Percentiles rank a stretch among this genome's conserved stretches.
Evolutionary conservation across 306 rosid species (phyloP).

Genomic region (Castanea mollissima): DNA sequence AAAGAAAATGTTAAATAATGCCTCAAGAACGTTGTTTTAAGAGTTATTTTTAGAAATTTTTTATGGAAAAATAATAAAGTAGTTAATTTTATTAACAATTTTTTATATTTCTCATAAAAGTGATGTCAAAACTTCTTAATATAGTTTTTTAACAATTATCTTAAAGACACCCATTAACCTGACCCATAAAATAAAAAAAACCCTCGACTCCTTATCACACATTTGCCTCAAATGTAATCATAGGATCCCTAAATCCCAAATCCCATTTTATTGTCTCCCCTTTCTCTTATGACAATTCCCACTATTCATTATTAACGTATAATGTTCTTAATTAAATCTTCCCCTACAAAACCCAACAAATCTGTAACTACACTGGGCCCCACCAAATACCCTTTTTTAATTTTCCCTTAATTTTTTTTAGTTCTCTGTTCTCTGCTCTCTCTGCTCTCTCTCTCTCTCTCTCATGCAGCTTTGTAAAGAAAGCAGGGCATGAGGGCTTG

Average conservation of each 20-base stretch:
- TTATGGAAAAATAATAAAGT: too few species aligned
- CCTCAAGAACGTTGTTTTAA: too few species aligned
- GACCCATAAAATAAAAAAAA: neutral
- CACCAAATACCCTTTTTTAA: slow-evolving; percentile 33
- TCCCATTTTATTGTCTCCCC: neutral
- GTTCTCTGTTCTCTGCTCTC: slow-evolving; percentile 25
- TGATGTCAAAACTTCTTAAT: too few species aligned
- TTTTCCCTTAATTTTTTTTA: slow-evolving; percentile 19
- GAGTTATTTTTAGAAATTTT: too few species aligned
- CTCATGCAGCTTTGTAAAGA: slow-evolving; percentile 53
- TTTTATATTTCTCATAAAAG: too few species aligned
- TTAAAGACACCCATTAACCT: too few species aligned
- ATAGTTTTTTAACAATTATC: neutral
- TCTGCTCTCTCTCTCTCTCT: slow-evolving; percentile 35
- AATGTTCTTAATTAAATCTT: slow-evolving; percentile 19
- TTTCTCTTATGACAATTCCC: neutral
- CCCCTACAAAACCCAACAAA: slow-evolving; percentile 49
- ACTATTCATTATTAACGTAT: neutral
- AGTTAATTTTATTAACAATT: too few species aligned
- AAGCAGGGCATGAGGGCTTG: slow-evolving; percentile 43
- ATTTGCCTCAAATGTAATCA: neutral
- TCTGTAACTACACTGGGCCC: slow-evolving; percentile 49
- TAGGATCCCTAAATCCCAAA: neutral
- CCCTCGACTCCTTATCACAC: neutral
- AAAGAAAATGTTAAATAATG: too few species aligned